Conservation (phyloP, 306 rosid species). For the Ammopiptanthus mongolicus region DNA sequence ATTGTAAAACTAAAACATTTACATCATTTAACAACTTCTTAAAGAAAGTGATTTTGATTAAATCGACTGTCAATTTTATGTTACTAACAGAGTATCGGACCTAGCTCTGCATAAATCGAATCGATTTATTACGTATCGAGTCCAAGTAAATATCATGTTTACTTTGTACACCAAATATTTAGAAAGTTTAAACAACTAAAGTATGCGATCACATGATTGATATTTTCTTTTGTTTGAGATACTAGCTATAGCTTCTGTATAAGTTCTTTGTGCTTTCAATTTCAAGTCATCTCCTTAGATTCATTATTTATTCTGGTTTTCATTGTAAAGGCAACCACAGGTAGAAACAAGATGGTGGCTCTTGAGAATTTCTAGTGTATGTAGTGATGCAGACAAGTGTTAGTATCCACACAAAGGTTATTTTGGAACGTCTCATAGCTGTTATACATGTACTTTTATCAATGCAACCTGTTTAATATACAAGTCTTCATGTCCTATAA, state of each 20-base stretch:
- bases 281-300: background rate
- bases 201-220: background rate
- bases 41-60: background rate
- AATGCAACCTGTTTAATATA: background rate
- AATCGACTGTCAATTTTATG: background rate
- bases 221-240: background rate
- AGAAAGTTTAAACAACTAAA: background rate
- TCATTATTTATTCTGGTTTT: conserved; percentile 15
- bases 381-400: background rate
- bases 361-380: conserved; percentile 1
- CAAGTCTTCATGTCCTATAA: background rate
- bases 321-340: conserved; percentile 39
- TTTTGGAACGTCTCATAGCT: background rate
- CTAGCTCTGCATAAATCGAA: no score
- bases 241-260: background rate
- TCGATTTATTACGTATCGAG: no score
- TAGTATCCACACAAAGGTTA: background rate
- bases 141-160: background rate
- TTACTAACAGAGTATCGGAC: no score
- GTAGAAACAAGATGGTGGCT: conserved; percentile 31
- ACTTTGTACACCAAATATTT: background rate
- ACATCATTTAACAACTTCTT: background rate
- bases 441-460: background rate
- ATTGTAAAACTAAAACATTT: background rate
- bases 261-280: background rate